phyloP scores from a whole-genome alignment of 768 basidiomycete genomes.

The Serendipita sp. region DNA sequence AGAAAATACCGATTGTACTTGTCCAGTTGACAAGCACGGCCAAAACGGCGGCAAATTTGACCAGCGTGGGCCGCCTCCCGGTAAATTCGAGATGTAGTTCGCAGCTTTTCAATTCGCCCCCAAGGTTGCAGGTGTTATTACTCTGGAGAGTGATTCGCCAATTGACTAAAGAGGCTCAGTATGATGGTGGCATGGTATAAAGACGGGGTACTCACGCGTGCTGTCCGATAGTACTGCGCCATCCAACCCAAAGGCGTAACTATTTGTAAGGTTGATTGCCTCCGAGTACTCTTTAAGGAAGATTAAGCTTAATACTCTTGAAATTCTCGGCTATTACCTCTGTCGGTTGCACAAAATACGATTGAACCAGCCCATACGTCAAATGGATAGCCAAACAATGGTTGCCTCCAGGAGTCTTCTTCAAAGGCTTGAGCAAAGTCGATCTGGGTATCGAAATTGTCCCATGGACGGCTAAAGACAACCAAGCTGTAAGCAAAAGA shows the following conservation, averaged over 20 bases:
- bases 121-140: background rate
- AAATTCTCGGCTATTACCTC: background rate
- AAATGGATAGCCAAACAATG: constrained; percentile 1
- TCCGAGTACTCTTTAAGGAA: background rate
- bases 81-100: background rate
- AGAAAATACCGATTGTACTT: background rate
- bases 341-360: background rate
- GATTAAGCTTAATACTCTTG: background rate
- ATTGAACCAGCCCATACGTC: background rate
- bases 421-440: background rate
- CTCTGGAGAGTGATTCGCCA: background rate
- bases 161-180: background rate
- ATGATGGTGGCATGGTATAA: background rate
- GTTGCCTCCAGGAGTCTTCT: background rate
- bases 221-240: background rate
- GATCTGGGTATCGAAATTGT: background rate
- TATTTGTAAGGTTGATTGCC: background rate
- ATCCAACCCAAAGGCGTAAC: background rate
- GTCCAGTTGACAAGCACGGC: background rate
- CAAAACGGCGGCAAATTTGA: background rate
- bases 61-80: background rate
- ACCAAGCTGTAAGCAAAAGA: background rate
- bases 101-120: background rate
- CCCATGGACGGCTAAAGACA: background rate
- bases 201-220: background rate